These are phyloP conservation scores for Backusella psychrophila DNA, from an alignment of 192 early-diverging fungal genomes.

Conservation along the genomic window DNA sequence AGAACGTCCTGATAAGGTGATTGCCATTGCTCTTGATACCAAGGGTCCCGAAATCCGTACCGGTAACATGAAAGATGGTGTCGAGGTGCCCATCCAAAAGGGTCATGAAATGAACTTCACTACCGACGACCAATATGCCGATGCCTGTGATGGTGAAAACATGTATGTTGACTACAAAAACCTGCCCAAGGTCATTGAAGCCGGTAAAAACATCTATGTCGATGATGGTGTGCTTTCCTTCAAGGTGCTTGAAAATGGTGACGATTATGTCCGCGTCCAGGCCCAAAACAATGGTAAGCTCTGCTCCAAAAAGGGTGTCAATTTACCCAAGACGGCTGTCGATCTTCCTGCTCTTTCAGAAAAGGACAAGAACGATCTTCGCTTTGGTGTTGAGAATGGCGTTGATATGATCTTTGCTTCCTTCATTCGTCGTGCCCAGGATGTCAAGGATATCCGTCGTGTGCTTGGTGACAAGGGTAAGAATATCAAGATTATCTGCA, in stretches of 20 bases:
- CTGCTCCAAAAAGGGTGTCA: slow-evolving; percentile 89
- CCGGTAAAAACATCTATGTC: slow-evolving; percentile 74
- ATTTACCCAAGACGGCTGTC: slow-evolving; percentile 81
- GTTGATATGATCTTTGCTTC: slow-evolving; percentile 94
- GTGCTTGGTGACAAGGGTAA: slow-evolving; percentile 74
- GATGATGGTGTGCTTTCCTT: slow-evolving; percentile 96
- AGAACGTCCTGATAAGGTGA: slow-evolving; percentile 39
- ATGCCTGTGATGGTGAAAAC: slow-evolving; percentile 48
- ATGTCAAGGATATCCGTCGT: slow-evolving; percentile 85
- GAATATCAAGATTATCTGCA: slow-evolving; percentile 91
- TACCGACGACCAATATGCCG: slow-evolving; percentile 58
- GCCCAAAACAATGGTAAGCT: slow-evolving; percentile 79
- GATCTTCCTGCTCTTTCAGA: slow-evolving; percentile 88
- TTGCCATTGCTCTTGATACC: slow-evolving; percentile 79
- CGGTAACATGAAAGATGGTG: slow-evolving; percentile 60
- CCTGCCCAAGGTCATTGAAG: slow-evolving; percentile 62
- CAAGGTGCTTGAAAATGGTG: slow-evolving; percentile 70
- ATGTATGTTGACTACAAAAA: slow-evolving; percentile 79
- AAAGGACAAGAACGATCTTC: slow-evolving; percentile 85
- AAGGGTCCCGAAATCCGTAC: slow-evolving; percentile 82
- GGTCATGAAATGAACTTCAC: slow-evolving; percentile 72
- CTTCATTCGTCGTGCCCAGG: slow-evolving; percentile 87
- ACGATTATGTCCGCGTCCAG: slow-evolving; percentile 53
- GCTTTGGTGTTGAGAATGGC: slow-evolving; percentile 84
- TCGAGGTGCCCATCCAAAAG: slow-evolving; percentile 59